Evolutionary conservation across 805 yeast genomes (phyloP), one percentile per base, ranked within the genome.

Genomic region (Wickerhamomyces alni): DNA sequence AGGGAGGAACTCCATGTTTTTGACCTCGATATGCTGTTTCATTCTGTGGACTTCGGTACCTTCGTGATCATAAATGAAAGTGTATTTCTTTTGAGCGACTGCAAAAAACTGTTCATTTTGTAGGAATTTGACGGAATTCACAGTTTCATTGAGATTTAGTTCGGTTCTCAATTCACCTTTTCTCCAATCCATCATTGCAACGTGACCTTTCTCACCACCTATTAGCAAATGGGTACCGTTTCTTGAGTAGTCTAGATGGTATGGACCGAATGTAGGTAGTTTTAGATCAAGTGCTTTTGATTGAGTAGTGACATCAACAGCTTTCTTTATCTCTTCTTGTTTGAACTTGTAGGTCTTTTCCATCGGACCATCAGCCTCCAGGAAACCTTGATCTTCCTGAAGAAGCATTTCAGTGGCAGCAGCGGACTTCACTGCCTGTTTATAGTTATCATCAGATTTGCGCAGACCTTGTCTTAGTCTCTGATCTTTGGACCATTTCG

Each of bases 151-250:
- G 17, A 93, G 66, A 55, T 86, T 77, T 39, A 93, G 61, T 60
- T 93, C 99, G 33, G 94, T 80, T 45, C 79, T 82, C 26, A 91
- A 64, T 30, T 67, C 70, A 12, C 98, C 98, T 30, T 79, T 76
- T 57, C 94, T 77, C 97, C 99, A 93, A 65, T 93, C 96, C 70
- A 93, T 82, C 2, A 93, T 77, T 0, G 99, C 98, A 37, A 93
- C 78, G 67, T 93, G 99, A 3, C 99, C 99, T 58, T 87, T 87
- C 35, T 72, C 71, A 16, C 99, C 99, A 10, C 89, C 93, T 17
- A 93, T 66, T 27, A 93, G 69, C 36, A 93, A 60, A 46, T 82
- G 82, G 45, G 96, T 78, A 39, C 99, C 99, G 51, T 87, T 87
- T 60, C 91, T 72, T 2, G 93, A 75, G 59, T 82, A 93, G 59